Conservation (phyloP, 768 basidiomycete genomes). For the Rhodotorula diobovata region DNA sequence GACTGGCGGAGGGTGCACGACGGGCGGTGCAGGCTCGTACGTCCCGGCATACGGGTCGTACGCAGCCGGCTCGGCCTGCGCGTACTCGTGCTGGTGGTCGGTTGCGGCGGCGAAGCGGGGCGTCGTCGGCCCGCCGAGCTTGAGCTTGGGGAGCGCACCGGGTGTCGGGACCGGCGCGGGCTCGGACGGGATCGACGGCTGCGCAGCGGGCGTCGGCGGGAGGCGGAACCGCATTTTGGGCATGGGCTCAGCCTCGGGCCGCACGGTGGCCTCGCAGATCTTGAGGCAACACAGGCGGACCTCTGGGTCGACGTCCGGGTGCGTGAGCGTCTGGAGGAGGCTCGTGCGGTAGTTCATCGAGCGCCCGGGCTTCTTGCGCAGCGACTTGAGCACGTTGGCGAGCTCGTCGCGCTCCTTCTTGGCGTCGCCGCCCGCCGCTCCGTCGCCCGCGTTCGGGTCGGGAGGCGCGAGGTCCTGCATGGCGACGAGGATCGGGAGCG, state of each 20-base stretch:
- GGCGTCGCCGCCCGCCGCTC: conserved; percentile 48
- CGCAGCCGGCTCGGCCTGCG: background rate
- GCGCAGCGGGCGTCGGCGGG: conserved; percentile 18
- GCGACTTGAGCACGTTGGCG: conserved; percentile 67
- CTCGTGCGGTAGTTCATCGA: conserved; percentile 65
- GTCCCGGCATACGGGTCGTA: background rate
- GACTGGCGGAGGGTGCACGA: background rate
- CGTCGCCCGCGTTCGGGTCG: conserved; percentile 50
- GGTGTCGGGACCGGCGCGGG: conserved; percentile 11
- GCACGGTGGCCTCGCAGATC: conserved; percentile 79
- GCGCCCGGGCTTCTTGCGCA: conserved; percentile 84
- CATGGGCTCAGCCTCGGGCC: conserved; percentile 71
- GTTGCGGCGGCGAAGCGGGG: conserved; percentile 20
- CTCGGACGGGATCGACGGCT: background rate
- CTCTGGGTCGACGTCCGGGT: conserved; percentile 71
- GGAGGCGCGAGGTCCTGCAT: conserved; percentile 75
- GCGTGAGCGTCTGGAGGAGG: conserved; percentile 78
- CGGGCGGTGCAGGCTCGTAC: background rate
- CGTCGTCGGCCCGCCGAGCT: conserved; percentile 22
- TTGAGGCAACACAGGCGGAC: conserved; percentile 88
- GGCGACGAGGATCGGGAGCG: conserved; percentile 74
- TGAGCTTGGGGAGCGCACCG: conserved; percentile 11
- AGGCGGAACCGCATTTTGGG: conserved; percentile 63
- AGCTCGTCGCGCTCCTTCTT: conserved; percentile 58
- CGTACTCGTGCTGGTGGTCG: background rate